These are phyloP conservation scores for Stylosanthes scabra DNA, from an alignment of 331 rosid genomes.

Conservation along the genomic window DNA sequence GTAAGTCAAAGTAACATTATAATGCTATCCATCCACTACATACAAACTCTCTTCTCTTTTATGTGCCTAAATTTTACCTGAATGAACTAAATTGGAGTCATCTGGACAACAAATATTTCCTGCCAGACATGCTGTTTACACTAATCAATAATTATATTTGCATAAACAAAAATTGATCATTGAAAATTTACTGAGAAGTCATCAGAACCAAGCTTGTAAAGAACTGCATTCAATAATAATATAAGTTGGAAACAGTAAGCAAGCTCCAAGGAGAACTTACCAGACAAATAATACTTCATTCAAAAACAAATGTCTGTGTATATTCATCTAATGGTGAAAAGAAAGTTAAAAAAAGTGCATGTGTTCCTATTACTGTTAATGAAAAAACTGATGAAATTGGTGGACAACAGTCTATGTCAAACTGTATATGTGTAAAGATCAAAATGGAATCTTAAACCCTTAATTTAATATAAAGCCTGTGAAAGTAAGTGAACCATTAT, in stretches of 20 bases:
- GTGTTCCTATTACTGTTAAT: neutral
- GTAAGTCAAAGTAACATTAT: neutral
- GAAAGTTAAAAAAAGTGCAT: neutral
- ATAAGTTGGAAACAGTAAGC: neutral
- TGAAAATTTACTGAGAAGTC: neutral
- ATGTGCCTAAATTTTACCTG: neutral
- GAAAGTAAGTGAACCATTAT: neutral
- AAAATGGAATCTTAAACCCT: neutral
- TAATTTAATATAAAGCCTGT: neutral
- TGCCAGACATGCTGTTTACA: neutral
- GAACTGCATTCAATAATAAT: neutral
- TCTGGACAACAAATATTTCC: neutral
- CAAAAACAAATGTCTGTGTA: neutral
- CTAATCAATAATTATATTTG: neutral
- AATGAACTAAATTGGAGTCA: neutral
- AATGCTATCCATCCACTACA: neutral
- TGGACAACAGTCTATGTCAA: neutral
- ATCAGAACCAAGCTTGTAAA: neutral
- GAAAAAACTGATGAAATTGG: neutral
- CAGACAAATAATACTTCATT: neutral
- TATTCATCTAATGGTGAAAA: too few relatives aligned
- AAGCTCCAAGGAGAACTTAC: neutral
- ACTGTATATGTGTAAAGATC: neutral
- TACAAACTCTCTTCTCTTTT: neutral
- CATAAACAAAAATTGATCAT: neutral